Evolutionary conservation across 129 eudicot genomes (phyloP), one percentile per base, ranked within the genome.

Genomic region (Apium graveolens): DNA sequence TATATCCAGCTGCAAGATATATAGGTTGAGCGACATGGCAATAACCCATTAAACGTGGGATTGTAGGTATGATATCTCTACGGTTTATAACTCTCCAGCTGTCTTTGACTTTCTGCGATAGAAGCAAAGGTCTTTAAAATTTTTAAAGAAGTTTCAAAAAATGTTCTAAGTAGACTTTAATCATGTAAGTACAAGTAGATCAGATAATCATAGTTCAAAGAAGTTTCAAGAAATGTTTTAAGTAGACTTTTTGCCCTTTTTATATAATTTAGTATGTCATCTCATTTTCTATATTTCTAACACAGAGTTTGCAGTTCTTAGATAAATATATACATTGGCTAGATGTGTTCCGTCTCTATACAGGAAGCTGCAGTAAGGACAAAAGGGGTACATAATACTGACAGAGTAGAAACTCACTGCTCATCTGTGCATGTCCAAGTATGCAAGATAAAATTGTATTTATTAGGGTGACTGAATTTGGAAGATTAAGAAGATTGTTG

Each of bases 11-110:
- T 46, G 94, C 91, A 65, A 95, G 87, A 90, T 90, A 95, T 80
- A 95, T 83, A 78, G 99, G 99, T 38, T 95, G 97, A 75, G 99
- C 99, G 32, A 95, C 99, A 82, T 95, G 99, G 84, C 97, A 95
- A 81, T 95, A 95, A 80, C 99, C 99, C 99, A 95, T 95, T 82
- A 95, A 83, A 79, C 99, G 97, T 55, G 99, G 99, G 63, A 95
- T 92, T 48, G 99, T 90, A 76, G 99, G 99, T 86, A 95, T 95
- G 76, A 95, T 95, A 83, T 95, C 99, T 83, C 97, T 91, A 73
- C 89, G 99, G 76, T 95, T 95, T 35, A 95, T 96, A 77, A 95
- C 92, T 81, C 99, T 84, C 99, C 99, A 91, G 86, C 97, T 95
- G 82, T 91, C 97, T 82, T 87, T 90, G 62, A 95, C 92, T 87